Evolutionary conservation across 495 filamentous ascomycete genomes (phyloP), one percentile per base, ranked within the genome.

Genomic region (Tuber microsphaerosporum): DNA sequence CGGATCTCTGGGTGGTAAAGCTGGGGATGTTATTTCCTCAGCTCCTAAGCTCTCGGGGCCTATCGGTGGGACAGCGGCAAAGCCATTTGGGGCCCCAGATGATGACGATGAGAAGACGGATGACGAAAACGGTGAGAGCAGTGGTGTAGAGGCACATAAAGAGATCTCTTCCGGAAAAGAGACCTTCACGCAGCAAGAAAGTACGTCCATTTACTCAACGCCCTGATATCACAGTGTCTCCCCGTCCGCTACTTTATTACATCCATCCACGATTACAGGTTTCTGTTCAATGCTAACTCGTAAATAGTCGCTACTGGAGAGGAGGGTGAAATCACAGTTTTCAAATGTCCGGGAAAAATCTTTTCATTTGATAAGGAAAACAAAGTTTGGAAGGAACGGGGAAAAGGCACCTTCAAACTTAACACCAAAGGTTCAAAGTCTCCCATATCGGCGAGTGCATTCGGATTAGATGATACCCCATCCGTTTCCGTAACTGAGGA

Each of bases 341-440:
- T 91, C 83, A 83, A 86, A 16, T 88, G 84, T 82, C 89, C 89
- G 70, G 90, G 88, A 9, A 92, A 92, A 82, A 84, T 92, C 17
- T 93, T 88, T 83, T 83, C 86, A 69, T 92, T 90, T 80, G 84
- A 86, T n/a, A 78, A 75, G n/a, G 81, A 77, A 45, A 83, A 86
- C 70, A 88, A 87, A 72, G 85, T 87, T 69, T 93, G 91, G 91
- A 90, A 90, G 77, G 91, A 93, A 82, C 88, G 91, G 43, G 91
- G 91, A 19, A 83, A 87, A 16, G 91, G 91, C 26, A 87, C 85
- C 39, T 87, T 93, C 82, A 90, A 91, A 82, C 84, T 93, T 79
- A 92, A 92, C 79, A 65, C 56, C 56, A 65, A 65, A 17, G 56
- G 56, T 34, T 65, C 56, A 65, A 92, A 92, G 61, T 73, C 78